phyloP scores from a whole-genome alignment of 768 basidiomycete genomes.

The Boletus fagicola region DNA sequence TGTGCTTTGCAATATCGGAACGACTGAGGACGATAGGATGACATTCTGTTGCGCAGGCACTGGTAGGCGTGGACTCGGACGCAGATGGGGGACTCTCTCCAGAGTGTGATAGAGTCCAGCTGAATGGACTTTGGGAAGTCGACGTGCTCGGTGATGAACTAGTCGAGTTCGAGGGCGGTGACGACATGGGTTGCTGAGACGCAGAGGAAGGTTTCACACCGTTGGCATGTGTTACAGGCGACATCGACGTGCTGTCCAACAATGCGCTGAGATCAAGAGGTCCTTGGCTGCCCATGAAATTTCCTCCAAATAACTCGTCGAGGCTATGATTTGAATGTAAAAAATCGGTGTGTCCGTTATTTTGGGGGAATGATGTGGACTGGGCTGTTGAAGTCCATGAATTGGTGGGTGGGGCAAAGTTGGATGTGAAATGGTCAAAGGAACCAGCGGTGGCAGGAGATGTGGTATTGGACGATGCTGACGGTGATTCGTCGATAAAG shows the following conservation, averaged over 20 bases:
- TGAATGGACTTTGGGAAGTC: slow-evolving; percentile 25
- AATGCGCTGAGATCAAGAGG: slow-evolving; percentile 35
- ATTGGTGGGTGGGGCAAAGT: slow-evolving; percentile 38
- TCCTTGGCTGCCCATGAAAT: slow-evolving; percentile 33
- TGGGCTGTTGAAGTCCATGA: slow-evolving; percentile 23
- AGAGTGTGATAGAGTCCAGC: slow-evolving; percentile 27
- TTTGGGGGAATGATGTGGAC: slow-evolving; percentile 21
- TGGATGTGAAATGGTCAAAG: slow-evolving; percentile 46
- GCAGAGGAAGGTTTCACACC: slow-evolving; percentile 15
- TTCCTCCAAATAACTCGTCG: slow-evolving; percentile 48
- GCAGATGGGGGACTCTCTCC: slow-evolving; percentile 38
- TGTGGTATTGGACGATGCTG: slow-evolving; percentile 20
- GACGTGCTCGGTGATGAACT: slow-evolving; percentile 30
- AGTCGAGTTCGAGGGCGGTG: slow-evolving; percentile 20
- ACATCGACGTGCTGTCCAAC: slow-evolving; percentile 30
- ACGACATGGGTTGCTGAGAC: slow-evolving; percentile 17
- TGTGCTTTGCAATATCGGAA: slow-evolving; percentile 48
- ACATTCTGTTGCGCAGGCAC: slow-evolving; percentile 30
- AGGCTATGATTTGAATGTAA: slow-evolving; percentile 28
- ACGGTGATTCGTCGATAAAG: slow-evolving; percentile 56
- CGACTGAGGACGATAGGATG: slow-evolving; percentile 35
- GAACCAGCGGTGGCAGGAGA: slow-evolving; percentile 17
- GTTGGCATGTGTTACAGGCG: slow-evolving; percentile 50
- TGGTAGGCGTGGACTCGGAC: slow-evolving; percentile 28
- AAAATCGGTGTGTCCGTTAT: slow-evolving; percentile 23